Conservation (phyloP, 2,329 filamentous ascomycete genomes). For the Fusarium sp. region DNA sequence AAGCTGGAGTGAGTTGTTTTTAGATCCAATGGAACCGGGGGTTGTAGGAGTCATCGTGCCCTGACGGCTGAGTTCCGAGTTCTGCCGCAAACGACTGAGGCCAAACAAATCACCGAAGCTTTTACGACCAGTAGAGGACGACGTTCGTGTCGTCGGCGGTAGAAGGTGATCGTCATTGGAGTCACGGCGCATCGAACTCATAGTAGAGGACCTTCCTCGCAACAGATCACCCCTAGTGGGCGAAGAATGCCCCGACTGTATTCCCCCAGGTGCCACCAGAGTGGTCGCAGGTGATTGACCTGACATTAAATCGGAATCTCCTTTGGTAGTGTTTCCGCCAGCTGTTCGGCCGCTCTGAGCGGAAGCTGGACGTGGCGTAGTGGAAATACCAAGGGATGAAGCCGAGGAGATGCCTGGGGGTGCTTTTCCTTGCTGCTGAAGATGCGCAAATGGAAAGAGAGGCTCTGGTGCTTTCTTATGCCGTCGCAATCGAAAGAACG, state of each 20-base stretch:
- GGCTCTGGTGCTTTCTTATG: conserved; percentile 78
- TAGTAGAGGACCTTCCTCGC: conserved; percentile 85
- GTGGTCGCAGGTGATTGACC: conserved; percentile 57
- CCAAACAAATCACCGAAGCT: conserved; percentile 92
- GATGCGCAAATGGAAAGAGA: conserved; percentile 84
- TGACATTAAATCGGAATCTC: conserved; percentile 23
- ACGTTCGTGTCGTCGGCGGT: conserved; percentile 76
- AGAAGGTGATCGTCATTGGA: conserved; percentile 76
- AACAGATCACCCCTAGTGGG: conserved; percentile 68
- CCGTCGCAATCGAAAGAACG: conserved; percentile 84
- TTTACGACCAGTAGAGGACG: conserved; percentile 88
- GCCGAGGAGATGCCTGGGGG: conserved; percentile 52
- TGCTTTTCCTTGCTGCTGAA: conserved; percentile 74
- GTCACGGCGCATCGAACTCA: conserved; percentile 80
- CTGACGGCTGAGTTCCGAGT: conserved; percentile 77
- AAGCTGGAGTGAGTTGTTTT: conserved; percentile 84
- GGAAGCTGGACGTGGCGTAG: conserved; percentile 49
- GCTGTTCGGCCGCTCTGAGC: conserved; percentile 45
- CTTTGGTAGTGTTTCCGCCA: conserved; percentile 29
- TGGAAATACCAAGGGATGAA: conserved; percentile 50
- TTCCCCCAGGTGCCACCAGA: conserved; percentile 52
- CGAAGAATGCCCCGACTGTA: conserved; percentile 72
- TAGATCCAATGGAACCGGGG: conserved; percentile 75
- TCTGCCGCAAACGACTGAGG: conserved; percentile 80
- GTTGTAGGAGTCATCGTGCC: conserved; percentile 75